Evolutionary conservation across 257 asterid species (phyloP).

Genomic region (Scutellaria barbata): DNA sequence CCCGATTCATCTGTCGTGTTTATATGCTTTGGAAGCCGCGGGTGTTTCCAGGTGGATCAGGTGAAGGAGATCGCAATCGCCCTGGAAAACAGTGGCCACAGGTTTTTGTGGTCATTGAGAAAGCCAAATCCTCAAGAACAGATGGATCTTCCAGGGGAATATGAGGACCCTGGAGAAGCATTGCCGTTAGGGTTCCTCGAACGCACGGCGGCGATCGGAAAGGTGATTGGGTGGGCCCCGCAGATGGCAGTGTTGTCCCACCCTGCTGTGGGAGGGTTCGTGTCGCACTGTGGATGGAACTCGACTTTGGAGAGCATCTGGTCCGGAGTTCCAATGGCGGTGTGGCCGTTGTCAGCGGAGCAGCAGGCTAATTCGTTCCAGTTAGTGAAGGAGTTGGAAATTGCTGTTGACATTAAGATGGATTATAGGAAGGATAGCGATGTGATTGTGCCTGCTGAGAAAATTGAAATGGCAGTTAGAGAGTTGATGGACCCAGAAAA

Average conservation of each 20-base stretch:
- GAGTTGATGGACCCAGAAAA: slow-evolving; percentile 33
- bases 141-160: slow-evolving; percentile 30
- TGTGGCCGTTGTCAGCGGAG: slow-evolving; percentile 50
- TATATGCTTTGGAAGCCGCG: slow-evolving; percentile 48
- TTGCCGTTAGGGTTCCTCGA: slow-evolving; percentile 44
- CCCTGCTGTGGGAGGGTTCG: slow-evolving; percentile 45
- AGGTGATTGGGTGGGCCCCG: slow-evolving; percentile 50
- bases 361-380: slow-evolving; percentile 46
- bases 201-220: slow-evolving; percentile 30
- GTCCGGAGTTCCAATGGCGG: slow-evolving; percentile 52
- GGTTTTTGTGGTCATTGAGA: slow-evolving; percentile 52
- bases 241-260: slow-evolving; percentile 39
- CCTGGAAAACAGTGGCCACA: slow-evolving; percentile 34
- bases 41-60: slow-evolving; percentile 36
- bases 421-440: slow-evolving; percentile 29
- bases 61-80: slow-evolving; percentile 48
- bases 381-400: slow-evolving; percentile 43
- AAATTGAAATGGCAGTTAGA: slow-evolving; percentile 33
- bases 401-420: slow-evolving; percentile 45
- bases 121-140: slow-evolving; percentile 35
- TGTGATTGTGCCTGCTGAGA: slow-evolving; percentile 26
- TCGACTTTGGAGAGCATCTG: slow-evolving; percentile 46
- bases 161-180: slow-evolving; percentile 28
- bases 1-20: slow-evolving; percentile 45
- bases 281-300: slow-evolving; percentile 54